phyloP scores from a whole-genome alignment of 2,329 filamentous ascomycete genomes.

The Orbilia ellipsospora region DNA sequence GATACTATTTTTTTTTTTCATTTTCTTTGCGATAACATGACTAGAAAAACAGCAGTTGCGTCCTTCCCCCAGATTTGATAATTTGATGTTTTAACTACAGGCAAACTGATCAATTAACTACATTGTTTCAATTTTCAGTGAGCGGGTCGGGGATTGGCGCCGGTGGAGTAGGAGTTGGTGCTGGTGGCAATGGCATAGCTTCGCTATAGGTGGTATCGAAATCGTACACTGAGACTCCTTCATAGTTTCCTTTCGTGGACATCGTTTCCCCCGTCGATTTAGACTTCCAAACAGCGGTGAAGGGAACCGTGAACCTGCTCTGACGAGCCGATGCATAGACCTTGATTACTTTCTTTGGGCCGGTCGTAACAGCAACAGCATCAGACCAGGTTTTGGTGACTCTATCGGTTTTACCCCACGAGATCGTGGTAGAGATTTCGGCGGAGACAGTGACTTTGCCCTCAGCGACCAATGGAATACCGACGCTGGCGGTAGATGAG shows the following conservation, averaged over 20 bases:
- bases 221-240: conserved; percentile 11
- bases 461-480: conserved; percentile 3
- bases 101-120: too few relatives aligned
- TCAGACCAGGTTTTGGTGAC: conserved; percentile 7
- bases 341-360: background rate
- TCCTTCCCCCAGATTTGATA: too few relatives aligned
- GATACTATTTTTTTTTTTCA: too few relatives aligned
- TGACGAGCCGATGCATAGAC: conserved; percentile 1
- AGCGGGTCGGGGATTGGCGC: too few relatives aligned
- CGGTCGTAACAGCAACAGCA: background rate
- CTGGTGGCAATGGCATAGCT: too few relatives aligned
- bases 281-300: conserved; percentile 11
- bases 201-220: background rate
- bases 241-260: background rate
- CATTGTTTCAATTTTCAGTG: too few relatives aligned
- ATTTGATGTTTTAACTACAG: too few relatives aligned
- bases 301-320: conserved; percentile 3
- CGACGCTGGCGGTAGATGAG: background rate
- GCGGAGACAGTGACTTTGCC: conserved; percentile 5
- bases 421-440: background rate
- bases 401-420: background rate
- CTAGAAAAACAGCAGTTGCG: too few relatives aligned
- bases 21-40: too few relatives aligned
- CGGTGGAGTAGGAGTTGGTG: too few relatives aligned
- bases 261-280: conserved; percentile 9